Percentiles rank a stretch among this genome's conserved stretches.
Conservation (phyloP, 805 yeast species). For the Kurtzmaniella cleridarum region DNA sequence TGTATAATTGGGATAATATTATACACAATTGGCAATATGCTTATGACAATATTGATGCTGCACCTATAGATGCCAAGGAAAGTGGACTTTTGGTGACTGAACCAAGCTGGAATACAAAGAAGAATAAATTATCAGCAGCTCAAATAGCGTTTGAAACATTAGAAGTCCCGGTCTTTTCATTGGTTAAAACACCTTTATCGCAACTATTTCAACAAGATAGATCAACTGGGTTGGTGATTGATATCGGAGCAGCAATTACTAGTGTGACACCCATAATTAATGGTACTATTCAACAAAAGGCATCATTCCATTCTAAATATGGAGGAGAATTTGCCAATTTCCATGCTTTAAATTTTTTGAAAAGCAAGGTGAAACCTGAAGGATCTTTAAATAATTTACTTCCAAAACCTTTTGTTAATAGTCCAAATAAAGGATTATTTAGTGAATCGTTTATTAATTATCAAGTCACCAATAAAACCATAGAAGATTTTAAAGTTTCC, state of each 20-base stretch:
- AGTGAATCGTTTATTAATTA: constrained; percentile 30
- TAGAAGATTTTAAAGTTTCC: constrained; percentile 32
- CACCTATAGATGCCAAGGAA: constrained; percentile 47
- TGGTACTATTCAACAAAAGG: constrained; percentile 65
- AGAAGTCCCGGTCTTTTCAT: constrained; percentile 69
- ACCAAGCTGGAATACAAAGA: constrained; percentile 64
- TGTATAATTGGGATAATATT: constrained; percentile 71
- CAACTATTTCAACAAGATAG: constrained; percentile 74
- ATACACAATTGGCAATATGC: constrained; percentile 64
- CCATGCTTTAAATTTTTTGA: constrained; percentile 49
- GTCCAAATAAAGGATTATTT: constrained; percentile 2
- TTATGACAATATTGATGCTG: constrained; percentile 42
- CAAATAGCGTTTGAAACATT: constrained; percentile 73
- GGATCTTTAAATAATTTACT: constrained; percentile 10
- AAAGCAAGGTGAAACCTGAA: constrained; percentile 7
- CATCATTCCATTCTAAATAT: constrained; percentile 59
- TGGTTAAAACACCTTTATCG: constrained; percentile 73
- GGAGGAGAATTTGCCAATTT: constrained; percentile 83
- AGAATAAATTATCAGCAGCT: constrained; percentile 50
- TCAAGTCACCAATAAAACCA: constrained; percentile 28
- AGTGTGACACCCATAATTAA: constrained; percentile 74
- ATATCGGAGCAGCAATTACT: constrained; percentile 66
- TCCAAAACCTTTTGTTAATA: constrained; percentile 10
- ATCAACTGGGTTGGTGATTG: constrained; percentile 73
- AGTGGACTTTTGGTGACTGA: constrained; percentile 62